These are phyloP conservation scores for Auricularia heimuer DNA, from an alignment of 768 basidiomycete species.

Conservation along the genomic window DNA sequence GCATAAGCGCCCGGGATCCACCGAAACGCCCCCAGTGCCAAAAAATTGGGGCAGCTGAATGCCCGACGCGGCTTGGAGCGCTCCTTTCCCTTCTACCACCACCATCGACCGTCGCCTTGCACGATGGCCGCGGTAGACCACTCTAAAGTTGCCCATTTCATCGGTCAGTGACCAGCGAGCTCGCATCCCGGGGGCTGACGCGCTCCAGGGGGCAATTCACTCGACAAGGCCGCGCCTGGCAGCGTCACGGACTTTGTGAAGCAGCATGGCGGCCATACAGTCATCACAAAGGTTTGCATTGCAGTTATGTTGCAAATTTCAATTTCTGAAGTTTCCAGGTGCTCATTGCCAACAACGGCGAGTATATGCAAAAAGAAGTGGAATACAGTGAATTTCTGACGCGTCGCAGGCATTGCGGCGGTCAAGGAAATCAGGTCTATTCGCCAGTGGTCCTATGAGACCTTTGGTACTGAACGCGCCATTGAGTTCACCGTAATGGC, in stretches of 20 bases:
- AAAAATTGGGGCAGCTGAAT: no score
- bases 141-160: no score
- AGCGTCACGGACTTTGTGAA: constrained; percentile 87
- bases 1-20: no score
- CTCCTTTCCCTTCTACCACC: no score
- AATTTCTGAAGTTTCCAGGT: constrained; percentile 41
- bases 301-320: constrained; percentile 4
- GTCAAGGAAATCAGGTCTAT: constrained; percentile 99
- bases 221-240: constrained; percentile 74
- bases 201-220: constrained; percentile 77
- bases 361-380: constrained; percentile 8
- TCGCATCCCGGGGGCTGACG: no score
- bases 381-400: constrained; percentile 15
- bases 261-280: constrained; percentile 87
- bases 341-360: constrained; percentile 97
- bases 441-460: constrained; percentile 99
- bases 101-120: no score
- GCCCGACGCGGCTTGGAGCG: no score
- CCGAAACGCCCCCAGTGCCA: no score
- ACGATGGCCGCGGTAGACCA: no score
- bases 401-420: constrained; percentile 78
- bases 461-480: constrained; percentile 90
- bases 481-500: constrained; percentile 99
- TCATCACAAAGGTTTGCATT: constrained; percentile 83
- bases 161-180: no score